Evolutionary conservation across 192 early-diverging fungal species (phyloP).

Genomic region (Coemansia sp.): DNA sequence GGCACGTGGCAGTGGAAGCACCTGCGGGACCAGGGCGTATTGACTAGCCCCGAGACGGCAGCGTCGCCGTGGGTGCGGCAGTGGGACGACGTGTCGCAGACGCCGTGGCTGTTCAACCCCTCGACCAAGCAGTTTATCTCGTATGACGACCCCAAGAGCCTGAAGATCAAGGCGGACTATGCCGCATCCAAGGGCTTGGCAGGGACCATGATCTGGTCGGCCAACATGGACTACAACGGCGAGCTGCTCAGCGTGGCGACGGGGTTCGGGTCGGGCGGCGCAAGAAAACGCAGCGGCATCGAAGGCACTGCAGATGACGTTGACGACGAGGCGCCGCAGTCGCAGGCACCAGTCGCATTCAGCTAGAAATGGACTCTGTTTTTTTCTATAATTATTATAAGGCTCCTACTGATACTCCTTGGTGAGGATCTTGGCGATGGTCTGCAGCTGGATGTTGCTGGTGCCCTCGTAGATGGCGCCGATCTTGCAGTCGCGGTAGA

Average conservation of each 20-base stretch:
- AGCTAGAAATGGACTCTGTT: not conserved
- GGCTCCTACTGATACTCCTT: constrained; percentile 36
- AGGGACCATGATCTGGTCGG: constrained; percentile 62
- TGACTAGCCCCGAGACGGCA: constrained; percentile 52
- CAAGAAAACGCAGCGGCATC: not conserved
- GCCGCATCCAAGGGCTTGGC: constrained; percentile 54
- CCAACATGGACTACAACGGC: constrained; percentile 47
- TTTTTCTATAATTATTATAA: constrained; percentile 15
- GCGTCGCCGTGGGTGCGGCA: constrained; percentile 59
- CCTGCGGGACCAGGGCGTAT: constrained; percentile 57
- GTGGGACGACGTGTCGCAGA: constrained; percentile 62
- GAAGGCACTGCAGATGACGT: not conserved
- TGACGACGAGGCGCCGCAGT: constrained; percentile 5
- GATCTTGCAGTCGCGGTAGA: constrained; percentile 95
- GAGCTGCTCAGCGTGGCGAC: constrained; percentile 63
- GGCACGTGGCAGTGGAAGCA: constrained; percentile 68
- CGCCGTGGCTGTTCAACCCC: constrained; percentile 59
- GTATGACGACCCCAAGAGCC: constrained; percentile 72
- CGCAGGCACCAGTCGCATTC: constrained; percentile 5
- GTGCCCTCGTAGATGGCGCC: constrained; percentile 96
- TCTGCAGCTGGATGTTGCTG: constrained; percentile 96
- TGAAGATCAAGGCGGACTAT: constrained; percentile 60
- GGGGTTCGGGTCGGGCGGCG: constrained; percentile 24
- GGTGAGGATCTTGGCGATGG: constrained; percentile 69
- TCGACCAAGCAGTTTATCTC: constrained; percentile 64